Conservation (phyloP, 2,329 filamentous ascomycete species). For the Raffaelea albimanens region DNA sequence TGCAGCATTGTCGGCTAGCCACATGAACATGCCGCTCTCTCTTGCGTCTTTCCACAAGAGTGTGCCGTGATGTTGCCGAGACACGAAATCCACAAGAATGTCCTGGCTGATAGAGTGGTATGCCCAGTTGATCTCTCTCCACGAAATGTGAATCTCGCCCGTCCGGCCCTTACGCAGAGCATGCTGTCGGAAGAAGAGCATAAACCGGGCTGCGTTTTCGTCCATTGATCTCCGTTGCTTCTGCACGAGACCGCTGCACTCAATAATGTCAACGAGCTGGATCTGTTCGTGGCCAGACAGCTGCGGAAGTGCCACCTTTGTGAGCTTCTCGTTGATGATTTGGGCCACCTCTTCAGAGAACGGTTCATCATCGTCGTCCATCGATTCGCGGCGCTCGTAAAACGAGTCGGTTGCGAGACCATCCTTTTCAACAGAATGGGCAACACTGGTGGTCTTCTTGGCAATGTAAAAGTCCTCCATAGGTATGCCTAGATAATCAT, state of each 20-base stretch:
- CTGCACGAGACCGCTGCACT: slow-evolving; percentile 76
- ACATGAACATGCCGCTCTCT: slow-evolving; percentile 89
- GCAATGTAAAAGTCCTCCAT: slow-evolving; percentile 47
- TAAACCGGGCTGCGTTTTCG: slow-evolving; percentile 77
- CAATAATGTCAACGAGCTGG: slow-evolving; percentile 71
- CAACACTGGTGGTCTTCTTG: slow-evolving; percentile 8
- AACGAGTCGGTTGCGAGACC: slow-evolving; percentile 25
- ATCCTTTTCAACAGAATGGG: background rate
- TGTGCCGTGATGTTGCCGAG: slow-evolving; percentile 66
- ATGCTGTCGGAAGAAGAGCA: slow-evolving; percentile 80
- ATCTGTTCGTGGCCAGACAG: slow-evolving; percentile 82
- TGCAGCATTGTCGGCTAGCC: slow-evolving; percentile 69
- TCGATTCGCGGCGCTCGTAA: slow-evolving; percentile 20
- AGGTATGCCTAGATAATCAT: slow-evolving; percentile 63
- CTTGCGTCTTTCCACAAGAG: slow-evolving; percentile 79
- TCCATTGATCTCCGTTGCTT: slow-evolving; percentile 83
- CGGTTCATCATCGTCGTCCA: slow-evolving; percentile 46
- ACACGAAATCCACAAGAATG: slow-evolving; percentile 76
- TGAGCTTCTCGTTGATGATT: slow-evolving; percentile 67
- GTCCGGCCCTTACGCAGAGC: slow-evolving; percentile 58
- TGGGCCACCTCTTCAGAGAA: slow-evolving; percentile 64
- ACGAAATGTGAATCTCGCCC: slow-evolving; percentile 57
- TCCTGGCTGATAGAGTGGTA: slow-evolving; percentile 82
- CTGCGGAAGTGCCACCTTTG: slow-evolving; percentile 63
- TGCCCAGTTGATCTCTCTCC: slow-evolving; percentile 78